Percentiles rank a stretch among this genome's conserved stretches.
Evolutionary conservation across 2,329 filamentous ascomycete genomes (phyloP).

Genomic region (Pseudogymnoascus sp.): DNA sequence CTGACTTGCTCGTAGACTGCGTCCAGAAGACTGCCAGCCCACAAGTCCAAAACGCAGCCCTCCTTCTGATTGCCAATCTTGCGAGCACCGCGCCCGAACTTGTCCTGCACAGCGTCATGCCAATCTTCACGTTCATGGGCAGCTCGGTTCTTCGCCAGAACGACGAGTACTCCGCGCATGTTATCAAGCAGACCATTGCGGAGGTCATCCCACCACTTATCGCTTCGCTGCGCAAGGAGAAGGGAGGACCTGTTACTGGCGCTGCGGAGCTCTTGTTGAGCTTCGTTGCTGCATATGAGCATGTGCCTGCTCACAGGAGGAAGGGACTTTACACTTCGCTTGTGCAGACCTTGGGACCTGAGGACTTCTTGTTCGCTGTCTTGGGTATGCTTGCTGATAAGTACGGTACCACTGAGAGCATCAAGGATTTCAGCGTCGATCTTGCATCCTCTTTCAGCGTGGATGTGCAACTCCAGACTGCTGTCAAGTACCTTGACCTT

Average conservation of each 20-base stretch:
- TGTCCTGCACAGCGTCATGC: conserved; percentile 96
- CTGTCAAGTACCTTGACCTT: conserved; percentile 68
- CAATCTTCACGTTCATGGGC: conserved; percentile 97
- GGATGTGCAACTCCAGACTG: conserved; percentile 66
- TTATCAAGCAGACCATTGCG: conserved; percentile 90
- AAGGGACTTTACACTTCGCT: conserved; percentile 77
- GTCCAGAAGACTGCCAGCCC: conserved; percentile 86
- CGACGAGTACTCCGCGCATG: conserved; percentile 93
- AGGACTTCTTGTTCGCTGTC: conserved; percentile 82
- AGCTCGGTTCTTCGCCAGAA: conserved; percentile 83
- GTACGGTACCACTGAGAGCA: conserved; percentile 67
- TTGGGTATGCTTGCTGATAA: conserved; percentile 85
- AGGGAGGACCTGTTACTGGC: conserved; percentile 67
- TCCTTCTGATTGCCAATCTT: conserved; percentile 79
- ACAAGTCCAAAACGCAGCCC: conserved; percentile 84
- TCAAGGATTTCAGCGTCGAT: conserved; percentile 66
- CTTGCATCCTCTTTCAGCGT: conserved; percentile 66
- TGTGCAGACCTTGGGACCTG: conserved; percentile 72
- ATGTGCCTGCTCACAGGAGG: conserved; percentile 81
- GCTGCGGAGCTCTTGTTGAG: conserved; percentile 87
- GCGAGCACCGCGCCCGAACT: conserved; percentile 83
- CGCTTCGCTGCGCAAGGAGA: conserved; percentile 71
- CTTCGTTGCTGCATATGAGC: conserved; percentile 93
- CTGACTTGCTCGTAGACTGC: conserved; percentile 87
- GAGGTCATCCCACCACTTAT: conserved; percentile 90